phyloP scores from a whole-genome alignment of 306 rosid genomes.

The Sechiopsis laciniata region DNA sequence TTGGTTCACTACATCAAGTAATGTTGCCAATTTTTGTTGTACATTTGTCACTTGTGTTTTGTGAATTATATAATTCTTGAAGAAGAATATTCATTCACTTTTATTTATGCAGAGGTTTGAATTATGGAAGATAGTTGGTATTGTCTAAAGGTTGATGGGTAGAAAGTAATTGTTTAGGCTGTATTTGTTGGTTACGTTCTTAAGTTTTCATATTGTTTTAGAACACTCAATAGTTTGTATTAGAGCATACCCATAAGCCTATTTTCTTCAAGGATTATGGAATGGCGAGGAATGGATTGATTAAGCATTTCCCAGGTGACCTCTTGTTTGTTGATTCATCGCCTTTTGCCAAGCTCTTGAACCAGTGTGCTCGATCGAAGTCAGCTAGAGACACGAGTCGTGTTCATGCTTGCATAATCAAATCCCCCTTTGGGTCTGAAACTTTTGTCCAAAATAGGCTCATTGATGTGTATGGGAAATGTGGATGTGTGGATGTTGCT shows the following conservation, averaged over 20 bases:
- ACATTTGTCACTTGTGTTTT: background rate
- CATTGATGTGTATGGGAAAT: conserved; percentile 26
- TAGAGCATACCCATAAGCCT: background rate
- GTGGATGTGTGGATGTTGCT: conserved; percentile 21
- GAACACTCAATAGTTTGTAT: background rate
- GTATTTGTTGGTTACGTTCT: background rate
- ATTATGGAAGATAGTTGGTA: background rate
- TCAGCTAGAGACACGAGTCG: conserved; percentile 3
- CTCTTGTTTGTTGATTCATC: conserved; percentile 13
- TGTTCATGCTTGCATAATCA: conserved; percentile 19
- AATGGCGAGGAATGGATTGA: background rate
- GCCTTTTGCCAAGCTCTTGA: conserved; percentile 19
- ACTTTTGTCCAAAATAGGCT: conserved; percentile 22
- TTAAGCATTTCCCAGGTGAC: conserved; percentile 5
- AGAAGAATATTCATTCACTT: background rate
- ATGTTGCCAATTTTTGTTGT: background rate
- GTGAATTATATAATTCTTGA: background rate
- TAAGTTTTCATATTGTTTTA: background rate
- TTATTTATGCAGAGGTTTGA: background rate
- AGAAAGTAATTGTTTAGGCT: no score
- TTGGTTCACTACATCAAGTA: background rate
- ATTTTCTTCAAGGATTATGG: conserved; percentile 11
- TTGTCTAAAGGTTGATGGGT: background rate
- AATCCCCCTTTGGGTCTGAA: conserved; percentile 1
- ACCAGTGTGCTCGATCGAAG: conserved; percentile 1